These are phyloP conservation scores for Coleophoma eucalyptorum DNA, from an alignment of 2,329 filamentous ascomycete genomes.

Conservation along the genomic window DNA sequence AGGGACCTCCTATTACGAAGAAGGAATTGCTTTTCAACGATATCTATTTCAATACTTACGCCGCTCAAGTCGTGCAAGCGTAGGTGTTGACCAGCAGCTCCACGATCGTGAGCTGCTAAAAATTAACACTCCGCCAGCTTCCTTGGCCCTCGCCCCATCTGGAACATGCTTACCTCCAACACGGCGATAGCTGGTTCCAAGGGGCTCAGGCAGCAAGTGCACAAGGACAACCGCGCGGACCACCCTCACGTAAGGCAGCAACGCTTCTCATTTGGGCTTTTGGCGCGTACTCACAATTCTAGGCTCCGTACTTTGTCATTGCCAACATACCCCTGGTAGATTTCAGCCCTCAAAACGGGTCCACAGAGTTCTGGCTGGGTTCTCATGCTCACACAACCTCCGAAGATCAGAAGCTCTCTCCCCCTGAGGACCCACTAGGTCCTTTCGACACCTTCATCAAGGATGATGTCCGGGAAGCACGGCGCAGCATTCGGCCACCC, in stretches of 20 bases:
- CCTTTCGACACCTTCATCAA: conserved; percentile 42
- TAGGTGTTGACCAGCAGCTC: too few species aligned
- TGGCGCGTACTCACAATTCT: background rate
- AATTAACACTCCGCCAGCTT: too few species aligned
- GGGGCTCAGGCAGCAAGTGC: background rate
- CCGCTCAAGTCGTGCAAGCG: background rate
- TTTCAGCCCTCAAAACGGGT: background rate
- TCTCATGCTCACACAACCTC: conserved; percentile 29
- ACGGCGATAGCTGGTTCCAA: background rate
- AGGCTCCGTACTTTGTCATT: background rate
- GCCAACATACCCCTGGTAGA: background rate
- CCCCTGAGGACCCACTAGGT: conserved; percentile 12
- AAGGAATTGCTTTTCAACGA: background rate
- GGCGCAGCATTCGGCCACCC: conserved; percentile 34
- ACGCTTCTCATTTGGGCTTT: background rate
- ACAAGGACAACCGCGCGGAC: background rate
- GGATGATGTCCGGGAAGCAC: conserved; percentile 39
- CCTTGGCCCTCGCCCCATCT: background rate
- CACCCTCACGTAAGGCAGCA: background rate
- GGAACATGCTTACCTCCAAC: background rate
- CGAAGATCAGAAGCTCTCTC: conserved; percentile 27
- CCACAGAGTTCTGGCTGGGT: conserved; percentile 18
- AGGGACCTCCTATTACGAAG: background rate
- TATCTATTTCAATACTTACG: background rate
- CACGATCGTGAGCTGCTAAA: too few species aligned